Evolutionary conservation across 352 stramenopile species (phyloP).

Genomic region (Phytophthora hibernalis): DNA sequence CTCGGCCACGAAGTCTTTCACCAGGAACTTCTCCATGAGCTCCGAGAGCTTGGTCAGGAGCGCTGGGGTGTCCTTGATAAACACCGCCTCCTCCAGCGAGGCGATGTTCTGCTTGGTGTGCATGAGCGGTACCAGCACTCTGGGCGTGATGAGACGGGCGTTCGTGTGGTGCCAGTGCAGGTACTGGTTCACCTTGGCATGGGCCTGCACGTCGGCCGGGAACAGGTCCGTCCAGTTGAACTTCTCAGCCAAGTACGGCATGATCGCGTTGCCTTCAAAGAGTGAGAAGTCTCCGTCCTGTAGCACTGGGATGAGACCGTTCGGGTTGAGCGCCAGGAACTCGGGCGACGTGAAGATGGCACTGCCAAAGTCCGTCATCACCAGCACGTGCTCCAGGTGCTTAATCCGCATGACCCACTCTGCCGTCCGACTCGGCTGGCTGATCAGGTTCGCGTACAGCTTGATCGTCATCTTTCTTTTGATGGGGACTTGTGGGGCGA

Average conservation of each 20-base stretch:
- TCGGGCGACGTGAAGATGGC: slow-evolving; percentile 35
- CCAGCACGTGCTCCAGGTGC: slow-evolving; percentile 35
- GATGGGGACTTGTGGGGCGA: background rate
- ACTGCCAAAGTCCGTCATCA: slow-evolving; percentile 30
- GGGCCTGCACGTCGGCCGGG: slow-evolving; percentile 45
- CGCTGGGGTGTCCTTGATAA: slow-evolving; percentile 26
- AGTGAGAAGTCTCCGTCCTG: slow-evolving; percentile 41
- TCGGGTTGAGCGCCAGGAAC: slow-evolving; percentile 40
- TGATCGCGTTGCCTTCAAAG: slow-evolving; percentile 45
- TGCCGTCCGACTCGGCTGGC: slow-evolving; percentile 32
- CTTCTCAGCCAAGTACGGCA: slow-evolving; percentile 58
- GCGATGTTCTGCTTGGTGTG: slow-evolving; percentile 31
- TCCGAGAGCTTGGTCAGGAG: slow-evolving; percentile 30
- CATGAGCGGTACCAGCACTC: slow-evolving; percentile 53
- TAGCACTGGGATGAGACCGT: slow-evolving; percentile 34
- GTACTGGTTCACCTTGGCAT: slow-evolving; percentile 71
- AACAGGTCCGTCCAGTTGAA: slow-evolving; percentile 54
- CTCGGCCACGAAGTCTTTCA: slow-evolving; percentile 32
- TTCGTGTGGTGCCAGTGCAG: slow-evolving; percentile 72
- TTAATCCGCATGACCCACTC: slow-evolving; percentile 44
- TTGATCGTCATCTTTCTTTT: slow-evolving; percentile 31
- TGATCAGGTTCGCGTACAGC: slow-evolving; percentile 42
- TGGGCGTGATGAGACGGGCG: slow-evolving; percentile 44
- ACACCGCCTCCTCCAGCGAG: slow-evolving; percentile 28
- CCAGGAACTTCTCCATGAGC: slow-evolving; percentile 46